Evolutionary conservation across 805 yeast species (phyloP).

Genomic region (Brettanomyces bruxellensis): DNA sequence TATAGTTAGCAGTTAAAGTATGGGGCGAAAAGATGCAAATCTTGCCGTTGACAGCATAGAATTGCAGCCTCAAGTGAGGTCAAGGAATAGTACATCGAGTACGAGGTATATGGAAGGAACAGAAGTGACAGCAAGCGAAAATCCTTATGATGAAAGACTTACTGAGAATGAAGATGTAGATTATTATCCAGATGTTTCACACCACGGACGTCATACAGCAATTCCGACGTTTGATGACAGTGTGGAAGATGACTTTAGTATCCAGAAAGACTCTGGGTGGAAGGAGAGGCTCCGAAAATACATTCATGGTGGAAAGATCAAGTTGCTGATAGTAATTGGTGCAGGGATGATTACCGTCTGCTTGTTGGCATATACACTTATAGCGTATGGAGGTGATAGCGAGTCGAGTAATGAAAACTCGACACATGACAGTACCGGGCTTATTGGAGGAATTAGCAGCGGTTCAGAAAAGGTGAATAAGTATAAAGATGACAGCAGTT

Average conservation of each 20-base stretch:
- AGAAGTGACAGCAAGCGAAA: conserved; percentile 18
- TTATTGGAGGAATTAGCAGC: background rate
- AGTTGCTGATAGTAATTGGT: background rate
- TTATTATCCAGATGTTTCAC: conserved; percentile 6
- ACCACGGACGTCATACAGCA: conserved; percentile 3
- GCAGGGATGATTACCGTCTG: background rate
- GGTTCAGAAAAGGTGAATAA: background rate
- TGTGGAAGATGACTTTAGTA: background rate
- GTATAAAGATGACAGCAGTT: background rate
- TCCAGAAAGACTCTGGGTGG: background rate
- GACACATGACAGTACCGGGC: background rate
- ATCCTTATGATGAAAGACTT: conserved; percentile 1
- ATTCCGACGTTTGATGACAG: background rate
- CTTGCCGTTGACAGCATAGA: too few species aligned
- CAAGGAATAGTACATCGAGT: too few species aligned
- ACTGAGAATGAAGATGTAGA: conserved; percentile 3
- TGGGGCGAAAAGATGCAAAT: background rate
- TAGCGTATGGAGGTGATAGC: background rate
- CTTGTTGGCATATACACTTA: background rate
- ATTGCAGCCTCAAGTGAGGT: too few species aligned
- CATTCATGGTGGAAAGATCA: background rate
- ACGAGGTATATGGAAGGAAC: too few species aligned
- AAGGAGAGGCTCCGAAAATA: background rate
- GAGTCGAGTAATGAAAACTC: background rate
- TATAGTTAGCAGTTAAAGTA: background rate